Conservation (phyloP, 306 rosid genomes). For the Medicago truncatula region MtrunA17r5.0-ANR NC_053047.1:1895001-1895500, state of each 20-base stretch:
- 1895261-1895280: neutral
- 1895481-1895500: conserved; percentile 23
- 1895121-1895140: neutral
- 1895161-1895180: neutral
- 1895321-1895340: neutral
- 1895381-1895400: neutral
- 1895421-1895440: conserved; percentile 49
- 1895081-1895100: conserved; percentile 15
- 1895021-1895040: too few species aligned
- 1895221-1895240: neutral
- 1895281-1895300: neutral
- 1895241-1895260: neutral
- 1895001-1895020: too few species aligned
- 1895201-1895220: neutral
- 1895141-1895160: neutral
- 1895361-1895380: conserved; percentile 18
- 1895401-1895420: conserved; percentile 51
- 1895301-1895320: neutral
- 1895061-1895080: neutral
- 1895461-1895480: neutral
- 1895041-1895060: too few species aligned
- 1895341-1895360: neutral
- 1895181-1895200: conserved; percentile 7
- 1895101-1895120: neutral
- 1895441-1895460: conserved; percentile 19